Base-by-base conservation (phyloP, 371 early-diverging fungal genomes). In the Haplosporangium sp. region DNA sequence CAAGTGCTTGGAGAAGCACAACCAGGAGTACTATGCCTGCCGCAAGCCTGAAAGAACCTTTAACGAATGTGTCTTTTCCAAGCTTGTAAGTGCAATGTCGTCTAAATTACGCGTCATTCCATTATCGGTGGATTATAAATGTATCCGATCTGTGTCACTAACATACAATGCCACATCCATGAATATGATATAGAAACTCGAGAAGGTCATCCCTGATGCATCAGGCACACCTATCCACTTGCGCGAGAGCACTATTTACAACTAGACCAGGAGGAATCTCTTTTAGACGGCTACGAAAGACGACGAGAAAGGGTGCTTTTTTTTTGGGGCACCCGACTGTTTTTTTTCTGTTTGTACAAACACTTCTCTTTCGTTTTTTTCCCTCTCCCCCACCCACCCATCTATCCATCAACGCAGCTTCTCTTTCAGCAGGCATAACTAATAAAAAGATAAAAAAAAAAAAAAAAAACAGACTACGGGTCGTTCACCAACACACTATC, bases 1-100 rank as follows among this genome's bases (percentile, higher is more conserved):
- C 95, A 86, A 94, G 80, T 98, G 98, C 82, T 84, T 98, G 69
- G 97, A 97, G 75, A 85, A 85, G 72, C 89, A 93, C 82, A 98
- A 98, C 83, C 95, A 96, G 80, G 91, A 93, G 64, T 90, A 91
- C 76, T 87, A 85, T 69, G 84, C 85, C 48, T 98, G 98, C 86
- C 91, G 98, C 58, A 81, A 85, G 66, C 87, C 90, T 61, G 98
- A 98, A 82, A 80, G 85, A 58, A 85, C 81, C 8, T 92, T 96
- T 73, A 98, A 96, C 84, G 86, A 90, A 56, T 98, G 98, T 81
- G 93, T 97, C 37, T 96, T 96, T 67, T 90, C 89, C 50, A 92
- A 95, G 74, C 83, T 98, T 83, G 98, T 94, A 89, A 62, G 86
- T 67, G 23, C n/a, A 7, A 4, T 2, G 21, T 21, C 16, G 11